Conservation (phyloP, 2,329 filamentous ascomycete genomes). For the Colletotrichum tofieldiae region DNA sequence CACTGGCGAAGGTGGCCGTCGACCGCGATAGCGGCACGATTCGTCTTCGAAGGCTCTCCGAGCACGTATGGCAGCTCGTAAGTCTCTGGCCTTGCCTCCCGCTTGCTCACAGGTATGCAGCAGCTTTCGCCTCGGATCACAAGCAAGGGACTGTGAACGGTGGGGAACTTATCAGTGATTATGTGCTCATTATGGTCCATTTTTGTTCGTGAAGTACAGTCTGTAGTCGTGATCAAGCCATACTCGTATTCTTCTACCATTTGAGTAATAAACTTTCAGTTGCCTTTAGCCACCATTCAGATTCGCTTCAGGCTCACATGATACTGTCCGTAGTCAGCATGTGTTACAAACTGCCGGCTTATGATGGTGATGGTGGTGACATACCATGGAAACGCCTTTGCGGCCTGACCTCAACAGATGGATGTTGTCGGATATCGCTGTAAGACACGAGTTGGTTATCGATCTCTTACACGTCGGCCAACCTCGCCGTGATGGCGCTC, state of each 20-base stretch:
- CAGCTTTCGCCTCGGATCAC: not conserved
- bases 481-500: not conserved
- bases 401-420: slow-evolving; percentile 50
- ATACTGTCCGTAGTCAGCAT: slow-evolving; percentile 30
- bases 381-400: slow-evolving; percentile 53
- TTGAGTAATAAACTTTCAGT: not conserved
- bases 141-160: not conserved
- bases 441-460: not conserved
- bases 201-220: not conserved
- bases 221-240: not conserved
- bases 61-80: not conserved
- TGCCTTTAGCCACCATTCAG: slow-evolving; percentile 2
- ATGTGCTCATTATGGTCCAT: not conserved
- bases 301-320: slow-evolving; percentile 39
- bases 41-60: not conserved
- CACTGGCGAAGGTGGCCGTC: not conserved
- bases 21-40: not conserved
- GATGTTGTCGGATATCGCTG: slow-evolving; percentile 56
- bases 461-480: no score
- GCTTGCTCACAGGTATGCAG: not conserved
- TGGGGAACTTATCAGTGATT: not conserved
- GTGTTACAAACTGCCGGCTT: not conserved
- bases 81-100: not conserved
- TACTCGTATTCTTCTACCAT: not conserved
- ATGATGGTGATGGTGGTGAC: slow-evolving; percentile 18